Percentiles rank a stretch among this genome's conserved stretches.
These are phyloP conservation scores for Prunus kanzakura DNA, from an alignment of 306 rosid genomes.

Conservation along the genomic window DNA sequence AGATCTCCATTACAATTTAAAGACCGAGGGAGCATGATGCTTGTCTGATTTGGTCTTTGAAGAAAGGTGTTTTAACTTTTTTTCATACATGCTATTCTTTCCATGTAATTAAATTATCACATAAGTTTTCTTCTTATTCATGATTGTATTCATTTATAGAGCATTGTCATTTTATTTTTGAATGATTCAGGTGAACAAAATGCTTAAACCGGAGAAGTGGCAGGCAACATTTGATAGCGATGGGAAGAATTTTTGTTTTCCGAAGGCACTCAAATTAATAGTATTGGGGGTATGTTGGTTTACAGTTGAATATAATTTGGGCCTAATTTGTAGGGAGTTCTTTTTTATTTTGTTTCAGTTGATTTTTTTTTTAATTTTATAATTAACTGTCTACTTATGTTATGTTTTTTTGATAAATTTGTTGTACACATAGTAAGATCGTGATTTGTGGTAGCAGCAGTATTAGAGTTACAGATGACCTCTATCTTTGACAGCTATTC, in stretches of 20 bases:
- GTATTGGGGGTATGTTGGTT: constrained; percentile 71
- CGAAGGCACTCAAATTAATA: constrained; percentile 79
- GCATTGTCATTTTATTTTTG: not conserved
- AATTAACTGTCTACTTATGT: not conserved
- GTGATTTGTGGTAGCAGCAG: not conserved
- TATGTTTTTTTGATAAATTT: not conserved
- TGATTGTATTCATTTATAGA: not conserved
- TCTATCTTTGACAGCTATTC: not conserved
- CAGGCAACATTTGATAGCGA: constrained; percentile 71
- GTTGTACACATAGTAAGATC: not conserved
- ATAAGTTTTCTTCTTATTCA: not conserved
- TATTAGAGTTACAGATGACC: not conserved
- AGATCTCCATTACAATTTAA: not conserved
- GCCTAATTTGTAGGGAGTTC: constrained; percentile 5
- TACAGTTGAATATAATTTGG: not conserved
- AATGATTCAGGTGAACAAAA: constrained; percentile 65
- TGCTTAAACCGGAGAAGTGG: constrained; percentile 93
- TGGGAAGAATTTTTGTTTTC: constrained; percentile 75
- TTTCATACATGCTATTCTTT: not conserved
- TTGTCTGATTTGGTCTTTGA: not conserved
- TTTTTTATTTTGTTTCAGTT: not conserved
- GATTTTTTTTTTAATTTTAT: not conserved
- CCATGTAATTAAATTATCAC: not conserved
- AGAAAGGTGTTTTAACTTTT: not conserved
- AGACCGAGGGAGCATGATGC: not conserved